Conservation (phyloP, 495 filamentous ascomycete species). For the Saxophila tyrrhenica region DNA sequence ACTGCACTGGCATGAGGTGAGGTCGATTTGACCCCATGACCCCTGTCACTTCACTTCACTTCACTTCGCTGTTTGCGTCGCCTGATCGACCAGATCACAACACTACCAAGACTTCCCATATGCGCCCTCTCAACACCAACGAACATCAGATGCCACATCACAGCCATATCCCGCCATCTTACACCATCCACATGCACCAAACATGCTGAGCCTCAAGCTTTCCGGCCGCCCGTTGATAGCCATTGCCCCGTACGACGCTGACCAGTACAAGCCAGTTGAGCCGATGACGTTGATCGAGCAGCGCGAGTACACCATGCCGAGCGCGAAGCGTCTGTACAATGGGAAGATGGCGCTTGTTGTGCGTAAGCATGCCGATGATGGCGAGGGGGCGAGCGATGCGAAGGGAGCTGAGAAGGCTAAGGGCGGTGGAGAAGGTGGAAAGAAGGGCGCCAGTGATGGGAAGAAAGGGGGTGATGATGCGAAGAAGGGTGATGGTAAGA, state of each 20-base stretch:
- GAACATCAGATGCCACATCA: neutral
- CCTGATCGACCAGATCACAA: too few relatives aligned
- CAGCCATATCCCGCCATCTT: neutral
- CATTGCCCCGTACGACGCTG: neutral
- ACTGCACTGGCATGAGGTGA: neutral
- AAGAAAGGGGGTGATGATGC: neutral
- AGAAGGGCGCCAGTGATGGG: neutral
- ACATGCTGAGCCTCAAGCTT: neutral
- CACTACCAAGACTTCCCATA: too few relatives aligned
- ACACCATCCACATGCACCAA: neutral
- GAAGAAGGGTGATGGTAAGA: constrained; percentile 1
- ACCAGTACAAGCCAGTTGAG: neutral
- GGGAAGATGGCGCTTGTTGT: neutral
- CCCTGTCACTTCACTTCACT: neutral
- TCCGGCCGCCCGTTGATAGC: neutral
- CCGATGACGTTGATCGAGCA: neutral
- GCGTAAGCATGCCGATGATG: neutral
- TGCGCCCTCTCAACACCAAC: too few relatives aligned
- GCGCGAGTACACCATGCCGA: neutral
- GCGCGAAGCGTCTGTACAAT: neutral
- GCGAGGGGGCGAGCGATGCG: neutral
- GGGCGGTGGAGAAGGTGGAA: neutral
- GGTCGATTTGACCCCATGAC: neutral
- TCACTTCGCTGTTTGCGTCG: too few relatives aligned
- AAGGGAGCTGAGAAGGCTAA: neutral